Conservation (phyloP, 176 grass and related monocot species). For the Poa annua region DNA sequence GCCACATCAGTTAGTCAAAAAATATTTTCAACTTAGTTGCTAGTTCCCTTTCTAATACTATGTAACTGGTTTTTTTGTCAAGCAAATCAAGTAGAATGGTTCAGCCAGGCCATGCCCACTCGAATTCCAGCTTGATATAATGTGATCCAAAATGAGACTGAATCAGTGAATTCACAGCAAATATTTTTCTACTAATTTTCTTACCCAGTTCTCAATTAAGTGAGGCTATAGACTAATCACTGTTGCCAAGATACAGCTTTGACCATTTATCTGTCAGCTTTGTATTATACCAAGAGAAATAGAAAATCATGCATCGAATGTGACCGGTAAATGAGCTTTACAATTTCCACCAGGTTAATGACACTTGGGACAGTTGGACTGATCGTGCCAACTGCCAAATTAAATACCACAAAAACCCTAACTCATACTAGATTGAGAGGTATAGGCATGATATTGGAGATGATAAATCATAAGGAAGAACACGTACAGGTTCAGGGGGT, state of each 20-base stretch:
- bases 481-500: neutral
- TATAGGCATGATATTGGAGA: neutral
- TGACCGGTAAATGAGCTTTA: neutral
- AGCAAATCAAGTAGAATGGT: neutral
- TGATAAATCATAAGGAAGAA: slow-evolving; percentile 9
- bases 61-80: neutral
- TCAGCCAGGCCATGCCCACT: neutral
- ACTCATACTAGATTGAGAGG: slow-evolving; percentile 14
- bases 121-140: neutral
- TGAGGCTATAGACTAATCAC: slow-evolving; percentile 3
- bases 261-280: neutral
- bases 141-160: neutral
- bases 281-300: neutral
- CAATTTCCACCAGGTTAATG: slow-evolving; percentile 12
- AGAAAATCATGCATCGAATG: neutral
- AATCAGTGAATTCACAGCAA: neutral
- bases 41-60: neutral
- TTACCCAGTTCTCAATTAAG: neutral
- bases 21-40: neutral
- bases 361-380: neutral
- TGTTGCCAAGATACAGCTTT: slow-evolving; percentile 16
- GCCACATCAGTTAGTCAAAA: neutral
- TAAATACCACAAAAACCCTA: slow-evolving; percentile 5
- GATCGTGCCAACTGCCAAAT: neutral
- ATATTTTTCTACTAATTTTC: neutral